These are phyloP conservation scores for Teratosphaeria gauchensis DNA, from an alignment of 2,329 filamentous ascomycete genomes.

Conservation along the genomic window DNA sequence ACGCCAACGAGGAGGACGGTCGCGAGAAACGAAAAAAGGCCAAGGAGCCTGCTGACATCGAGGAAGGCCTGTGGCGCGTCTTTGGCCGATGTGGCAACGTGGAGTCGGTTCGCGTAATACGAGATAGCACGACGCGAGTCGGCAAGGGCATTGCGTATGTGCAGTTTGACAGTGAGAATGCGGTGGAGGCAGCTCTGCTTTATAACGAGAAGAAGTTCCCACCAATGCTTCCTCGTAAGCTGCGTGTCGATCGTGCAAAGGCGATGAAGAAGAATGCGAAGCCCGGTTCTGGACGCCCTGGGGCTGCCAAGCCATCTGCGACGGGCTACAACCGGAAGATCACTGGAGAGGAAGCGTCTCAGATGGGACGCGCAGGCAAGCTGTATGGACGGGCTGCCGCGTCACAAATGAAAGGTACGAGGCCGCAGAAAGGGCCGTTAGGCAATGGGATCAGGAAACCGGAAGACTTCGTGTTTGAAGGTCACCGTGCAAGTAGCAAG, in stretches of 20 bases:
- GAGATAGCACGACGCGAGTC: constrained; percentile 81
- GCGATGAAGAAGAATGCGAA: constrained; percentile 46
- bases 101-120: constrained; percentile 85
- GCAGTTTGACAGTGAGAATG: constrained; percentile 80
- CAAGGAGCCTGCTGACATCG: constrained; percentile 66
- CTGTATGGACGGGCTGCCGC: constrained; percentile 63
- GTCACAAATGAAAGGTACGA: constrained; percentile 27
- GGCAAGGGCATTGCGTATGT: constrained; percentile 98
- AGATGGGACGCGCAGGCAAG: constrained; percentile 63
- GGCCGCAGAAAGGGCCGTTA: constrained; percentile 20
- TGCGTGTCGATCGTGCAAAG: constrained; percentile 82
- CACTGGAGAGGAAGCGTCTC: constrained; percentile 59
- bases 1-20: constrained; percentile 53
- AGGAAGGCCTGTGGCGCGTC: constrained; percentile 83
- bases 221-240: constrained; percentile 78
- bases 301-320: constrained; percentile 16
- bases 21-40: constrained; percentile 56
- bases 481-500: constrained; percentile 59
- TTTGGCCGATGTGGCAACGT: constrained; percentile 72
- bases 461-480: constrained; percentile 71
- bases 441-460: constrained; percentile 43
- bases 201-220: constrained; percentile 88
- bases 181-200: constrained; percentile 82
- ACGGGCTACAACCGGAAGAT: constrained; percentile 59
- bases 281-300: constrained; percentile 21